Base-by-base conservation (phyloP, 2,329 filamentous ascomycete species). In the Fusarium devonianum region DNA sequence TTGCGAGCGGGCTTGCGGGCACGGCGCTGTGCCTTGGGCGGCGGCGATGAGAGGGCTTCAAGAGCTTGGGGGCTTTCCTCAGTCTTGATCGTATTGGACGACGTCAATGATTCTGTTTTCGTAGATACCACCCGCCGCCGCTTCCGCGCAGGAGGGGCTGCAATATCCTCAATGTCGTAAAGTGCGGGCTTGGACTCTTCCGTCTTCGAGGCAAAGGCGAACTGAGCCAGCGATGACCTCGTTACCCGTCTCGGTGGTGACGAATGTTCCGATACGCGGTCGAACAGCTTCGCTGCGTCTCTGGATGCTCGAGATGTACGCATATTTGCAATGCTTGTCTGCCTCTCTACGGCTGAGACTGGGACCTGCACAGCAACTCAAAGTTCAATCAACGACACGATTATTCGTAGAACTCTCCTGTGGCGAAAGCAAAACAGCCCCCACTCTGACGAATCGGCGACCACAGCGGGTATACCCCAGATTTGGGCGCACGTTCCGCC, bases 161-260 rank as follows among this genome's bases (percentile, higher is more conserved):
- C 45, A 65, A 61, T 60, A 76, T 87, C 84, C 71, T 87, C 84
- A 48, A 87, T 85, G 59, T 86, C 83, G 36, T 46, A 43, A 35
- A 66, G 28, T 21, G 48, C 28, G 19, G 48, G 45, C 36, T 57
- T 64, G 19, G 53, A 47, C 9, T 67, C 60, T 33, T 63, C 58
- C 13, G 64, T 48, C 1, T 63, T 52, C 6, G 67, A 53, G 16
- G 63, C 44, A 63, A 75, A 70, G 7, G 77, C 68, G 65, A 81
- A 80, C 40, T 79, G 73, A 16, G 79, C 73, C 45, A 82, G 69
- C 3, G 75, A 67, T 46, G 77, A 72, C 54, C 81, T 71, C 58
- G 83, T 78, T 48, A 75, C 75, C 52, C 80, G 75, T 33, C 76
- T 75, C 7, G 72, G 71, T 10, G 69, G 65, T 16, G 67, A 63